phyloP scores from a whole-genome alignment of 1,284 basidiomycete species.

The Phellopilus nigrolimitatus region DNA sequence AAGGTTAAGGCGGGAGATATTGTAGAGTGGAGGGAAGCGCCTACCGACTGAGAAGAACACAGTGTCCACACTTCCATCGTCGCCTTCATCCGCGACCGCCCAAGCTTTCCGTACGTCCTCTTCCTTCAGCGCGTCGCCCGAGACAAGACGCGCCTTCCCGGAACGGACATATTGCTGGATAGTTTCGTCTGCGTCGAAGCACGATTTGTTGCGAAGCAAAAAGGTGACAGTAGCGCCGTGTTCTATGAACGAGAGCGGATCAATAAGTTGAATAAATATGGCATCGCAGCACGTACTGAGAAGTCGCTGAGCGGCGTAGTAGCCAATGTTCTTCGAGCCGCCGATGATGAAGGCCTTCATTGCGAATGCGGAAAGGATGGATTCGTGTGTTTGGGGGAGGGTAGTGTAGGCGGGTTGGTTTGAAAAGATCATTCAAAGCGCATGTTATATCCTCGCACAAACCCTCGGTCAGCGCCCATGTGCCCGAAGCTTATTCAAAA shows the following conservation, averaged over 20 bases:
- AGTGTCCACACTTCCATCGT: conserved; percentile 34
- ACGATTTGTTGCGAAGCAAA: conserved; percentile 39
- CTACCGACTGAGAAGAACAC: conserved; percentile 49
- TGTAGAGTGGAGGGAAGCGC: conserved; percentile 22
- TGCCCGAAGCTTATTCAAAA: no score
- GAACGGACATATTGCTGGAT: conserved; percentile 39
- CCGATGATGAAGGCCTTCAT: conserved; percentile 48
- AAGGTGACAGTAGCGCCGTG: conserved; percentile 48
- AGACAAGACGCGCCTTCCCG: conserved; percentile 41
- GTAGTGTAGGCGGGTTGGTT: no score
- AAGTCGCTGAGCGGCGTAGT: conserved; percentile 45
- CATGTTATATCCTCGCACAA: no score
- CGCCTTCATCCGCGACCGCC: conserved; percentile 31
- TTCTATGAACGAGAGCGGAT: conserved; percentile 25
- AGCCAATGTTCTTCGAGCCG: conserved; percentile 62
- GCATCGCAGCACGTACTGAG: conserved; percentile 36
- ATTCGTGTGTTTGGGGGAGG: no score
- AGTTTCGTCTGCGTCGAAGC: conserved; percentile 41
- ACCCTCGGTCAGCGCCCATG: no score
- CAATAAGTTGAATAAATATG: background rate
- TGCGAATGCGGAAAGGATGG: conserved; percentile 3
- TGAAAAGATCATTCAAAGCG: no score
- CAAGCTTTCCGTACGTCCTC: conserved; percentile 43
- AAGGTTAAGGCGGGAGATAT: background rate
- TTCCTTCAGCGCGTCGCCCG: conserved; percentile 46